phyloP scores from a whole-genome alignment of 2,329 filamentous ascomycete species.

The Colletotrichum truncatum region DNA sequence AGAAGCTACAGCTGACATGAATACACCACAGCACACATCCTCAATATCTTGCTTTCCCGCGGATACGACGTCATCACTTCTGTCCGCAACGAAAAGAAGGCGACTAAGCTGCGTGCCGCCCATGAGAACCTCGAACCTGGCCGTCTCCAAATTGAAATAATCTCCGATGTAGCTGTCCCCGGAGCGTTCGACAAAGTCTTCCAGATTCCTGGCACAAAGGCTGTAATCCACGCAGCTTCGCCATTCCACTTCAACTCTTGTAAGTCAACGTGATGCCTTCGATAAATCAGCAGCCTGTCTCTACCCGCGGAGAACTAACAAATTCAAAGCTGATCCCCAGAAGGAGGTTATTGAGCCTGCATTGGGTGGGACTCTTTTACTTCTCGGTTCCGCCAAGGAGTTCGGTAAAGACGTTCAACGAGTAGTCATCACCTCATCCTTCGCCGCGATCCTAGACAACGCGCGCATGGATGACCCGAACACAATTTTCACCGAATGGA shows the following conservation, averaged over 20 bases:
- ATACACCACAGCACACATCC: too few relatives aligned
- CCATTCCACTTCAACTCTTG: slow-evolving; percentile 66
- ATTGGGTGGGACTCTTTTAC: too few relatives aligned
- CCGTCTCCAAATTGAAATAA: slow-evolving; percentile 61
- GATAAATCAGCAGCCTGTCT: too few relatives aligned
- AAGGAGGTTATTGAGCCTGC: too few relatives aligned
- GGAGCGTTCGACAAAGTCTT: slow-evolving; percentile 76
- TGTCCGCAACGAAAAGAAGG: slow-evolving; percentile 62
- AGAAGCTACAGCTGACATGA: too few relatives aligned
- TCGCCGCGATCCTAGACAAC: slow-evolving; percentile 59
- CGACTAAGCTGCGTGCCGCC: slow-evolving; percentile 56
- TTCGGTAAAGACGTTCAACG: slow-evolving; percentile 64
- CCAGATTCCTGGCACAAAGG: slow-evolving; percentile 49
- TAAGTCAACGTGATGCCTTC: slow-evolving; percentile 56
- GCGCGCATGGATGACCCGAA: slow-evolving; percentile 44
- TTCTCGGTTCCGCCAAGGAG: slow-evolving; percentile 72
- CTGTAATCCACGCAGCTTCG: slow-evolving; percentile 68
- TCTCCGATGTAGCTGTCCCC: slow-evolving; percentile 79
- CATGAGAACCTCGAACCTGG: slow-evolving; percentile 48
- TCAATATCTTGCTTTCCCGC: too few relatives aligned
- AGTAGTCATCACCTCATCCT: slow-evolving; percentile 63
- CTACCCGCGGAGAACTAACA: too few relatives aligned
- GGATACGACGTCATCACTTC: slow-evolving; percentile 66
- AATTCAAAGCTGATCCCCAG: too few relatives aligned
- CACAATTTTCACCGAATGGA: slow-evolving; percentile 55